Evolutionary conservation across 805 yeast genomes (phyloP).

Genomic region (Priceomyces melissophilus): DNA sequence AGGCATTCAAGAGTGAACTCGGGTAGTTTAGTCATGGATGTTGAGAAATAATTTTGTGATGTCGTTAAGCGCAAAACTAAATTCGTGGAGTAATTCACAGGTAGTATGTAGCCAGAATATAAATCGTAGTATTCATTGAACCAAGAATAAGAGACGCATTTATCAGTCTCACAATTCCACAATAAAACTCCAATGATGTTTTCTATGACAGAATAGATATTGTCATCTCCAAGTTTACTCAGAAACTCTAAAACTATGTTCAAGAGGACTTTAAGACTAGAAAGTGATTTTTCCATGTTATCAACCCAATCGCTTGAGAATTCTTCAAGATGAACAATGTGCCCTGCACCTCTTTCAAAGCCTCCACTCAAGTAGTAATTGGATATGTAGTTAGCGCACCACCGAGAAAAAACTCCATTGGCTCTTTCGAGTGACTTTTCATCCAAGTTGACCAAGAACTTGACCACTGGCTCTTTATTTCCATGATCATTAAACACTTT

Average conservation of each 20-base stretch:
- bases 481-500: slow-evolving; percentile 5
- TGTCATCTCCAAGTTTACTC: slow-evolving; percentile 13
- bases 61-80: slow-evolving; percentile 4
- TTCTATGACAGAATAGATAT: slow-evolving; percentile 18
- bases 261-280: slow-evolving; percentile 24
- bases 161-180: slow-evolving; percentile 18
- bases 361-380: slow-evolving; percentile 20
- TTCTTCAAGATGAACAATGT: slow-evolving; percentile 5
- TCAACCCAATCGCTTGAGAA: slow-evolving; percentile 7
- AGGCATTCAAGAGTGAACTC: too few species aligned
- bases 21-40: too few species aligned
- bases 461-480: slow-evolving; percentile 4
- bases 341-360: slow-evolving; percentile 5
- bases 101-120: slow-evolving; percentile 19
- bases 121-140: slow-evolving; percentile 14
- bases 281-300: slow-evolving; percentile 15
- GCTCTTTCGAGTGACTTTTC: neutral
- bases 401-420: slow-evolving; percentile 14
- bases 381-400: slow-evolving; percentile 23
- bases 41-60: slow-evolving; percentile 8
- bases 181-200: slow-evolving; percentile 39
- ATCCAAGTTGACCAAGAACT: slow-evolving; percentile 3
- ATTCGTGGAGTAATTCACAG: slow-evolving; percentile 33
- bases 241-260: slow-evolving; percentile 17
- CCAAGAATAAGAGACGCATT: slow-evolving; percentile 18